Evolutionary conservation across 169 alveolate species (phyloP), one percentile per base, ranked within the genome.

Genomic region (Hammondia hammondi): DNA sequence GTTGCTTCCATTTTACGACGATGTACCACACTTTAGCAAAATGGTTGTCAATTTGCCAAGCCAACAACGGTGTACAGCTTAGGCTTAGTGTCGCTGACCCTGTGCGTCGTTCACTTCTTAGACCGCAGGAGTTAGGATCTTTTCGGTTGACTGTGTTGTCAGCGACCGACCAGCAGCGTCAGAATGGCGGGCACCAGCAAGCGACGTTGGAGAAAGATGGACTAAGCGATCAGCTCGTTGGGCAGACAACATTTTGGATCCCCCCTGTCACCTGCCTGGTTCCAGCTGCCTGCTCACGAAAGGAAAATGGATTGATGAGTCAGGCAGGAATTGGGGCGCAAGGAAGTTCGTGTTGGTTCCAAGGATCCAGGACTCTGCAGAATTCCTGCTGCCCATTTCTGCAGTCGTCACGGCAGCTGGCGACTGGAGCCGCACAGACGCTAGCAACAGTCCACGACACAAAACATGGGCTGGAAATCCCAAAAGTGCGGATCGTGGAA

Each of bases 401-500:
- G 10, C 5, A 4, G 21, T 67, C 77, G 77, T 27, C 77, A 21
- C 77, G 5, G 77, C 27, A 4, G 32, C 77, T 9, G 9, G 27
- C 77, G 27, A 27, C 77, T 4, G 77, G 27, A 21, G 32, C 77
- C 32, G 77, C 77, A 21, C 32, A 17, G 77, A 27, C 35, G 77
- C 32, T 21, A 67, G 77, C 77, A 67, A 21, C 77, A 67, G 10
- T 67, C 35, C n/a, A 67, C 77, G 77, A 21, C 77, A 67, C n/a
- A 17, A 32, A 73, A n/a, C 52, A 73, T 10, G 4, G 43, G 24
- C 35, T 24, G 43, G n/a, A 7, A n/a, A 71, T 37, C 27, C 46
- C 91, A 10, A 19, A 90, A 19, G 98, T 97, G 17, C 96, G 96
- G 91, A 94, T 97, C 29, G 98, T 97, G 43, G 98, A 97, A 85